These are phyloP conservation scores for Hypocrella siamensis DNA, from an alignment of 2,329 filamentous ascomycete genomes.

Conservation along the genomic window DNA sequence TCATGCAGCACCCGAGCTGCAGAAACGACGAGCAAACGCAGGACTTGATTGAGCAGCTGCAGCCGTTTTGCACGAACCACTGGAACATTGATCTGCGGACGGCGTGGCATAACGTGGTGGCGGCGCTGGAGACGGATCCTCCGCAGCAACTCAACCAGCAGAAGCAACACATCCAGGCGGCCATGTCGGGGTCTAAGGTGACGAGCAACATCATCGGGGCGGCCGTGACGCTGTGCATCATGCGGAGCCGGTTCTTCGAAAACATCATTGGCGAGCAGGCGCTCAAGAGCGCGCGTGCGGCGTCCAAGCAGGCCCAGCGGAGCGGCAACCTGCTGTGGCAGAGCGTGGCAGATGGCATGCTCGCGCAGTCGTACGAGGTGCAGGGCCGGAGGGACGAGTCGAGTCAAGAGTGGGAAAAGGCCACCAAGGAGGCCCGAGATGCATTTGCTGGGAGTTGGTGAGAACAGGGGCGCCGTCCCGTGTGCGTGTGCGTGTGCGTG, in stretches of 20 bases:
- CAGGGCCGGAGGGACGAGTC: slow-evolving; percentile 43
- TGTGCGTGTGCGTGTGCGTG: no score
- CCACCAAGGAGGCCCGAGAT: slow-evolving; percentile 24
- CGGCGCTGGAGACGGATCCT: slow-evolving; percentile 47
- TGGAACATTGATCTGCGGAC: slow-evolving; percentile 61
- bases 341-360: slow-evolving; percentile 66
- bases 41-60: slow-evolving; percentile 47
- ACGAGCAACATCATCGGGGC: slow-evolving; percentile 65
- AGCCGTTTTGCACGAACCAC: slow-evolving; percentile 51
- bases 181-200: slow-evolving; percentile 52
- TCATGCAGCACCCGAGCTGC: slow-evolving; percentile 48
- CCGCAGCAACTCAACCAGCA: slow-evolving; percentile 55
- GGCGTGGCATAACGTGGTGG: slow-evolving; percentile 61
- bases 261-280: slow-evolving; percentile 70
- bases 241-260: slow-evolving; percentile 70
- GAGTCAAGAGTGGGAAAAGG: slow-evolving; percentile 22
- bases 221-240: slow-evolving; percentile 71
- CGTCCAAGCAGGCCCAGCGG: slow-evolving; percentile 49
- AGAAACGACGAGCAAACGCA: slow-evolving; percentile 42
- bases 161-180: slow-evolving; percentile 62
- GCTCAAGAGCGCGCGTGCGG: slow-evolving; percentile 59
- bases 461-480: no score
- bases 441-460: slow-evolving; percentile 22
- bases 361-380: slow-evolving; percentile 59
- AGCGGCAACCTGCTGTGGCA: slow-evolving; percentile 62